Evolutionary conservation across 1,284 basidiomycete genomes (phyloP), one percentile per base, ranked within the genome.

Genomic region (Sporisorium exsertum): DNA sequence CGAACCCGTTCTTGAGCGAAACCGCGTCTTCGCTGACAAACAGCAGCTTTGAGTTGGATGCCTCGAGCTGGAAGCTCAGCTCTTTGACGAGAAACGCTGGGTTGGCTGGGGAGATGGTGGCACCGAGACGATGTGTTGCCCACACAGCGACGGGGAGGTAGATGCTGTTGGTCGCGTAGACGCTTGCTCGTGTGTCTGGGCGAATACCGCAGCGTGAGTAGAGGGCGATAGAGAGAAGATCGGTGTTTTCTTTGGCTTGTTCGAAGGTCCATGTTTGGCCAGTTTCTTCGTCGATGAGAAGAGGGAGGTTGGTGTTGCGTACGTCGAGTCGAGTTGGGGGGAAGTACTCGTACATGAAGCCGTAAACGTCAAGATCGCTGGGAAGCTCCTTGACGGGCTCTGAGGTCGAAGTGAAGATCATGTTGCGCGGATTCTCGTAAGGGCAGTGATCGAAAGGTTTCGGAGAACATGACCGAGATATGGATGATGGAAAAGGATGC

Each of bases 41-140:
- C 15, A 93, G 82, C 18, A 91, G 80, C n/a, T 86, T 86, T 0
- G 92, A 87, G 32, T 88, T 87, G 2, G 90, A 89, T 0, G 88
- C 87, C 49, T 88, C 86, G 7, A 86, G 49, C 61, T 86, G 84
- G 49, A 82, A 80, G 6, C 61, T 71, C 5, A 94, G 88, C 80
- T 94, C 93, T n/a, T 88, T 88, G 7, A 86, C 85, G 5, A 88
- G 89, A 81, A 91, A 93, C 8, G 90, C 87, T 0, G 92, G 92
- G 79, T 94, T 94, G 1, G 90, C 90, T 20, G 88, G 90, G 88
- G 91, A 91, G 84, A 92, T 87, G 57, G 91, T 89, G 3, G 88
- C 93, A 13, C 93, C 92, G 15, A 93, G 85, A 46, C 89, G 89
- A 75, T 93, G 92, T 1, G 88, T 86, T 1, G 92, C 93, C 92